Conservation (phyloP, 495 filamentous ascomycete genomes). For the Hyaloscypha hepaticicola region DNA sequence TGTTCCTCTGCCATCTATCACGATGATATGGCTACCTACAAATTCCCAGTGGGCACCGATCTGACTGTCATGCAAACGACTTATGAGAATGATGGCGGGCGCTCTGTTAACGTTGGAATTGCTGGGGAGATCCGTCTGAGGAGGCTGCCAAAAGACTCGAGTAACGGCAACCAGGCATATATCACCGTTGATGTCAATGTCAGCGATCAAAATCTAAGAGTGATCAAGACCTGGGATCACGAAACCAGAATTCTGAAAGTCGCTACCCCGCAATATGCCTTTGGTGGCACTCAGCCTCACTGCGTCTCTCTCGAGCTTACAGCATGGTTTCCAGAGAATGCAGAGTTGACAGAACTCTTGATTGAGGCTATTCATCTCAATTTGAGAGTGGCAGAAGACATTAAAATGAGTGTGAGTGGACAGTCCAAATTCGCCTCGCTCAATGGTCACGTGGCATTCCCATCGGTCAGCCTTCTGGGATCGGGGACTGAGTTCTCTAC, state of each 20-base stretch:
- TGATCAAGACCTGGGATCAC: constrained; percentile 20
- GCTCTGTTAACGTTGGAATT: constrained; percentile 7
- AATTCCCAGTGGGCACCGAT: constrained; percentile 15
- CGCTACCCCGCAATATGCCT: constrained; percentile 23
- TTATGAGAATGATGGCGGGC: constrained; percentile 8
- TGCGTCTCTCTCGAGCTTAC: constrained; percentile 29
- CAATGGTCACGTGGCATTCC: constrained; percentile 24
- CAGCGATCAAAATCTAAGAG: constrained; percentile 16
- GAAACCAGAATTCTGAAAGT: constrained; percentile 20
- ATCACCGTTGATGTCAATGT: constrained; percentile 25
- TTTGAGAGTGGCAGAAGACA: constrained; percentile 25
- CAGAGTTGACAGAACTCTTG: constrained; percentile 16
- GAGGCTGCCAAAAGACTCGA: constrained; percentile 15
- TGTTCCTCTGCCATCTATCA: constrained; percentile 19
- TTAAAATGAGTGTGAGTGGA: constrained; percentile 22
- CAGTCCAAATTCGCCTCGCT: constrained; percentile 18
- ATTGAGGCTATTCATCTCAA: constrained; percentile 23
- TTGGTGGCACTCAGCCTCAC: constrained; percentile 7
- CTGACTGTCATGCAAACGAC: constrained; percentile 20
- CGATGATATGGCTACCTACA: constrained; percentile 9
- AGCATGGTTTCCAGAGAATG: constrained; percentile 29
- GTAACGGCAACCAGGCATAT: constrained; percentile 17
- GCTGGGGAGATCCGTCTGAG: constrained; percentile 26
- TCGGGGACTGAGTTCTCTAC: background rate
- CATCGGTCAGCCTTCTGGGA: background rate